These are phyloP conservation scores for Clitopilus hobsonii DNA, from an alignment of 768 basidiomycete species.

Conservation along the genomic window DNA sequence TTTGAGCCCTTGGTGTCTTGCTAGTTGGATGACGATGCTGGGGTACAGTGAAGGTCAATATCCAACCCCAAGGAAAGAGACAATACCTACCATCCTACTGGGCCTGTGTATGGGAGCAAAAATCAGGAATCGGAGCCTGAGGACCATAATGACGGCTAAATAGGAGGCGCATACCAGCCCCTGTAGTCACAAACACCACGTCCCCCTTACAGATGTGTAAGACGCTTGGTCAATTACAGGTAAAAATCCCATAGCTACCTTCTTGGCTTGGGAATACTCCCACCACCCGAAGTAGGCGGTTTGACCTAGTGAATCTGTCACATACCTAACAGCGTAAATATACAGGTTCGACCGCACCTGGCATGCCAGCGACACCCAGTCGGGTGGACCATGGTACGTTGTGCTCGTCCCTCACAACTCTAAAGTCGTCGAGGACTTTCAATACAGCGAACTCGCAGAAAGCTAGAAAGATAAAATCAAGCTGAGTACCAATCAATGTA, in stretches of 20 bases:
- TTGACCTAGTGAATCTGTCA: slow-evolving; percentile 5
- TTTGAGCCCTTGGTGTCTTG: slow-evolving; percentile 20
- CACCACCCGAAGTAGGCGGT: slow-evolving; percentile 37
- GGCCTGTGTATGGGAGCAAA: slow-evolving; percentile 10
- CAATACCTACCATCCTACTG: slow-evolving; percentile 22
- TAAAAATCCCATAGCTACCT: slow-evolving; percentile 14
- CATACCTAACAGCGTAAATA: background rate
- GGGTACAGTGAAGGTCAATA: background rate
- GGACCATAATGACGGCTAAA: too few species aligned
- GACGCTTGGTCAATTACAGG: background rate
- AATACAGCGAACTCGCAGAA: slow-evolving; percentile 36
- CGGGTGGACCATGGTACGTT: slow-evolving; percentile 44
- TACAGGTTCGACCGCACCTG: slow-evolving; percentile 12
- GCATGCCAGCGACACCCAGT: slow-evolving; percentile 50
- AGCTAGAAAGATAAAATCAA: slow-evolving; percentile 24
- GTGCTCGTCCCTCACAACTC: slow-evolving; percentile 32
- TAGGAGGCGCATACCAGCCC: slow-evolving; percentile 17
- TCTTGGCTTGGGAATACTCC: slow-evolving; percentile 30
- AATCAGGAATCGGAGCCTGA: background rate
- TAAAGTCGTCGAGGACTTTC: slow-evolving; percentile 12
- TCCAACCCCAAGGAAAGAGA: background rate
- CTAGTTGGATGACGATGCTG: background rate
- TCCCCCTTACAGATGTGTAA: slow-evolving; percentile 24
- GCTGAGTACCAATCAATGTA: slow-evolving; percentile 7
- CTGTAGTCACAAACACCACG: slow-evolving; percentile 27